Evolutionary conservation across 2,329 filamentous ascomycete genomes (phyloP).

Genomic region (Xylaria sp.): DNA sequence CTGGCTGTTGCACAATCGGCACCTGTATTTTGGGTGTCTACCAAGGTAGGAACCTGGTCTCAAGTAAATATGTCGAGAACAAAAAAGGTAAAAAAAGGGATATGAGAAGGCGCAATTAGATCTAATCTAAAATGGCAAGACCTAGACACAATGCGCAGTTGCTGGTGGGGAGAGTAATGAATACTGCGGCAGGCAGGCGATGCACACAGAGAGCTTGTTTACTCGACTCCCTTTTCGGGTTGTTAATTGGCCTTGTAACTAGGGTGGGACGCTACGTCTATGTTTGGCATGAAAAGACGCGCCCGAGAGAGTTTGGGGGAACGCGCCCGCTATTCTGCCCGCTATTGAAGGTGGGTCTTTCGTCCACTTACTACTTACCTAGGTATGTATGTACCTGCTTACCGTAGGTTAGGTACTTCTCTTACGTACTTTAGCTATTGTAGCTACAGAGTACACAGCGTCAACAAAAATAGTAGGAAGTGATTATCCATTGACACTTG

Average conservation of each 20-base stretch:
- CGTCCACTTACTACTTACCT: not conserved
- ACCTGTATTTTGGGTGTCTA: not conserved
- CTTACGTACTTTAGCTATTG: no score
- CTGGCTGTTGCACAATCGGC: conserved; percentile 5
- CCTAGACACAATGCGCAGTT: not conserved
- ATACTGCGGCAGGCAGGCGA: conserved; percentile 2
- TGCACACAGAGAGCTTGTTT: conserved; percentile 23
- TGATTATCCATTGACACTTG: no score
- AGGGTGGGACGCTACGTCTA: conserved; percentile 29
- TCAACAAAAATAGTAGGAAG: not conserved
- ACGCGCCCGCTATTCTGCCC: conserved; percentile 32
- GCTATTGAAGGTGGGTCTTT: not conserved
- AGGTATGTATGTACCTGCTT: no score
- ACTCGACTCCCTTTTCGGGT: conserved; percentile 31
- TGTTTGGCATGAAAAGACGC: conserved; percentile 34
- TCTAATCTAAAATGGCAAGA: conserved; percentile 16
- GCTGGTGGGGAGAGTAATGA: conserved; percentile 28
- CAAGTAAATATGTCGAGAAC: not conserved
- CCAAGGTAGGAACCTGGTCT: no score
- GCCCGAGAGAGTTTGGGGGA: conserved; percentile 32
- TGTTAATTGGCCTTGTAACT: conserved; percentile 39
- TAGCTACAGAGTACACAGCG: no score
- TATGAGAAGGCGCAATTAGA: not conserved
- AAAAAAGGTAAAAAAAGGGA: not conserved
- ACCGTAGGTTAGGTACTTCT: no score